A percentile compares a stretch with the other conserved stretches of the same genome.
Conservation (phyloP, 129 eudicot species). For the Lactuca saligna region DNA sequence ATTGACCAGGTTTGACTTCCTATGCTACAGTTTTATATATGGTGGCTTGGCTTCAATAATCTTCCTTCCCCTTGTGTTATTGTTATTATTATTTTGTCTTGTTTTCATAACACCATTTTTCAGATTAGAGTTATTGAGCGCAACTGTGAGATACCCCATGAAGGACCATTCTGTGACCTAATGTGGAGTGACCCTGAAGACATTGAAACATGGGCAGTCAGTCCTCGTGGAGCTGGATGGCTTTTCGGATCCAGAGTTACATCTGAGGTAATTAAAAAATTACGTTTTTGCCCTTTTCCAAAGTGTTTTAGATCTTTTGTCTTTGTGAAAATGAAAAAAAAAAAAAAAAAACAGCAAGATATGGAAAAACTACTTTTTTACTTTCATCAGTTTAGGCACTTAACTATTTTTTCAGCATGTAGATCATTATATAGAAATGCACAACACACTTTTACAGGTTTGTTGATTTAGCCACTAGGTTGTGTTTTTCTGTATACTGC, state of each 20-base stretch:
- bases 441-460: no score
- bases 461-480: no score
- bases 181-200: slow-evolving; percentile 99
- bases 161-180: slow-evolving; percentile 96
- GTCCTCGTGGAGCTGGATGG: slow-evolving; percentile 99
- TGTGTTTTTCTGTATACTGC: no score
- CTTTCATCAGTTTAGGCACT: no score
- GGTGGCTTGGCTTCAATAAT: slow-evolving; percentile 7
- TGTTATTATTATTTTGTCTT: not conserved
- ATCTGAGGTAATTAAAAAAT: slow-evolving; percentile 58
- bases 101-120: slow-evolving; percentile 7
- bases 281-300: not conserved
- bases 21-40: slow-evolving; percentile 22
- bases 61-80: slow-evolving; percentile 1
- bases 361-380: no score
- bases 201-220: slow-evolving; percentile 99
- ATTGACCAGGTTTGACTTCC: slow-evolving; percentile 74
- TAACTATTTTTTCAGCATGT: no score
- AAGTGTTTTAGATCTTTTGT: not conserved
- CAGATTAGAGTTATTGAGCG: slow-evolving; percentile 94
- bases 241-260: slow-evolving; percentile 99
- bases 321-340: slow-evolving; percentile 5
- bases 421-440: no score
- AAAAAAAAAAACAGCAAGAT: not conserved
- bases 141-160: slow-evolving; percentile 98